phyloP scores from a whole-genome alignment of 257 asterid genomes.

The Rauvolfia tetraphylla region DNA sequence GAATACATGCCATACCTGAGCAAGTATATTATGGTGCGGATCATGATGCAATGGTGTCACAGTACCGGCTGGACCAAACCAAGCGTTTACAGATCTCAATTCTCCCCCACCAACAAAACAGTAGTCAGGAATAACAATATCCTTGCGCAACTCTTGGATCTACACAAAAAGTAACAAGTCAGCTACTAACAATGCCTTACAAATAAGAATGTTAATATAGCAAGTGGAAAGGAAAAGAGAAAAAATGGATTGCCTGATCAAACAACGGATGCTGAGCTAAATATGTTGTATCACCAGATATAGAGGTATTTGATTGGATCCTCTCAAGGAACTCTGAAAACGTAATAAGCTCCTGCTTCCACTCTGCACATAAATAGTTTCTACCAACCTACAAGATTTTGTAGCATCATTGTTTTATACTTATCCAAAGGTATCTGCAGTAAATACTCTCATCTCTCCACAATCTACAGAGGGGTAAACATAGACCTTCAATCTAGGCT shows the following conservation, averaged over 20 bases:
- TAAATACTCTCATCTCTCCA: background rate
- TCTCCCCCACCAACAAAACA: constrained; percentile 94
- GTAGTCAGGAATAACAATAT: constrained; percentile 86
- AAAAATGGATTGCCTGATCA: constrained; percentile 62
- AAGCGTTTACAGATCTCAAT: constrained; percentile 84
- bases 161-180: constrained; percentile 30
- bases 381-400: constrained; percentile 48
- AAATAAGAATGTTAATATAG: constrained; percentile 1
- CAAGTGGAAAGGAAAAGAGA: constrained; percentile 1
- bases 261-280: constrained; percentile 94
- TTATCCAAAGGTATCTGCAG: background rate
- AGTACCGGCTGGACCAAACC: constrained; percentile 96
- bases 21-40: constrained; percentile 96
- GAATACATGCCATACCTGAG: constrained; percentile 62
- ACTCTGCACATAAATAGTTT: constrained; percentile 54
- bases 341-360: constrained; percentile 84
- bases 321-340: constrained; percentile 89
- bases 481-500: background rate
- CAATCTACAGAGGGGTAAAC: background rate
- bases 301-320: constrained; percentile 42
- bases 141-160: constrained; percentile 86
- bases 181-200: background rate
- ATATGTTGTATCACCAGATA: constrained; percentile 50
- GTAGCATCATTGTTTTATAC: background rate
- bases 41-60: constrained; percentile 98